Percentiles rank a stretch among this genome's conserved stretches.
These are phyloP conservation scores for Monosporascus cannonballus DNA, from an alignment of 2,329 filamentous ascomycete species.

Conservation along the genomic window DNA sequence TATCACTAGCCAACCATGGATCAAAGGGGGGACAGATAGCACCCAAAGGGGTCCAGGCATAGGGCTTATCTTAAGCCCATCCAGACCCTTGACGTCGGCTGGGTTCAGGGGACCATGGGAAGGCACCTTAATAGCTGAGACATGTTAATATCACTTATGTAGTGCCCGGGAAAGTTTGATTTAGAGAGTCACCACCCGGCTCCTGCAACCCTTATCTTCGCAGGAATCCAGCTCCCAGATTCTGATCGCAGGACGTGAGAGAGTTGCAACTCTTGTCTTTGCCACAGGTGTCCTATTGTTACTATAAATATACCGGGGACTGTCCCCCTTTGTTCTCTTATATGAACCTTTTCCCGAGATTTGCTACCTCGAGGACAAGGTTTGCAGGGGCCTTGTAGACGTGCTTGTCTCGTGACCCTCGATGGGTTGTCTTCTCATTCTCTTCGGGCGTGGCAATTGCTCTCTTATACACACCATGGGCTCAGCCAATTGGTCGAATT, in stretches of 20 bases:
- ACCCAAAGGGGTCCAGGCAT: background rate
- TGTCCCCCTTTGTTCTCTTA: background rate
- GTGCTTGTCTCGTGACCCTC: constrained; percentile 3
- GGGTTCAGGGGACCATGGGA: background rate
- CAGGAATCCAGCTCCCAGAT: no score
- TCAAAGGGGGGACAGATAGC: background rate
- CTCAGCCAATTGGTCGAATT: constrained; percentile 13
- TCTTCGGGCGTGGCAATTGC: constrained; percentile 5
- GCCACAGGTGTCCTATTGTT: background rate
- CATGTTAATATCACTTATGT: background rate
- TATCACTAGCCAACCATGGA: background rate
- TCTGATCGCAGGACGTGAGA: background rate
- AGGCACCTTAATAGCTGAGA: background rate
- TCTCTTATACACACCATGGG: constrained; percentile 10
- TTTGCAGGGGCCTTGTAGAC: background rate
- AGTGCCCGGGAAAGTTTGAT: background rate
- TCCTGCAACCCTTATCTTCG: background rate
- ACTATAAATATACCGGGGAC: background rate
- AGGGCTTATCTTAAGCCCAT: background rate
- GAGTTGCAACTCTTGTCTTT: background rate
- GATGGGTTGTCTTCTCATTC: background rate
- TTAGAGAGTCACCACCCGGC: background rate
- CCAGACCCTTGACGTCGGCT: background rate
- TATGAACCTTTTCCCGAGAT: background rate
- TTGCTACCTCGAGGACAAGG: background rate